Base-by-base conservation (phyloP, 2,329 filamentous ascomycete species). In the Botrytis medusae region DNA sequence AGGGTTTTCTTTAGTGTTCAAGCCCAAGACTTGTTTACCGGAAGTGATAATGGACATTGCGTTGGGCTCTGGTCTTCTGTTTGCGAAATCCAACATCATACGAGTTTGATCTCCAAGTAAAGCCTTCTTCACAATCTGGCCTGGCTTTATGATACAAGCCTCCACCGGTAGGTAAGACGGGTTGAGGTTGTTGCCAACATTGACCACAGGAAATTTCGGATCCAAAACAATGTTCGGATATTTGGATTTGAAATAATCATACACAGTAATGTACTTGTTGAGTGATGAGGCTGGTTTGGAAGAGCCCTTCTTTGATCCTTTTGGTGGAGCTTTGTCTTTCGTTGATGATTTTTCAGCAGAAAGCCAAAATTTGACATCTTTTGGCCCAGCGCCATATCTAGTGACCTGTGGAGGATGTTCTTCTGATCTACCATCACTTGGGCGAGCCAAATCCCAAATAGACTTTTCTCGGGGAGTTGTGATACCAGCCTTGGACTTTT, bases 21-120 rank as follows among this genome's bases (percentile, higher is more conserved):
- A 84, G 2, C 87, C 87, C 34, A 95, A 84, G 8, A 89, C 83
- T 29, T 83, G 75, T 37, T 89, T 86, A 3, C 88, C 91, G 14
- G 86, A 85, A 0, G 81, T 85, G 2, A 87, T 85, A 77, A 96
- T 91, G 0, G 90, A 92, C 1, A 85, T 79, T 0, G 90, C 92
- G 76, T 95, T 97, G 9, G 86, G 83, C 1, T 85, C 85, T 0
- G 93, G 93, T 0, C 83, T 83, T 6, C 91, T 87, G 72, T 91
- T 93, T 1, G 93, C 91, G 79, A 93, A 93, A 0, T 83, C 83
- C 63, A 95, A 89, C 93, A 96, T 95, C 0, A 83, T 78, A 0
- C 86, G 84, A 0, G 91, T 92, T 79, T 95, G 91, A 0, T 84
- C 81, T 0, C 86, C 83, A 0, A 81, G 85, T 25, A 95, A 84